Percentiles rank a stretch among this genome's conserved stretches.
These are phyloP conservation scores for Hypoxylon crocopeplum DNA, from an alignment of 495 filamentous ascomycete genomes.

Conservation along the genomic window DNA sequence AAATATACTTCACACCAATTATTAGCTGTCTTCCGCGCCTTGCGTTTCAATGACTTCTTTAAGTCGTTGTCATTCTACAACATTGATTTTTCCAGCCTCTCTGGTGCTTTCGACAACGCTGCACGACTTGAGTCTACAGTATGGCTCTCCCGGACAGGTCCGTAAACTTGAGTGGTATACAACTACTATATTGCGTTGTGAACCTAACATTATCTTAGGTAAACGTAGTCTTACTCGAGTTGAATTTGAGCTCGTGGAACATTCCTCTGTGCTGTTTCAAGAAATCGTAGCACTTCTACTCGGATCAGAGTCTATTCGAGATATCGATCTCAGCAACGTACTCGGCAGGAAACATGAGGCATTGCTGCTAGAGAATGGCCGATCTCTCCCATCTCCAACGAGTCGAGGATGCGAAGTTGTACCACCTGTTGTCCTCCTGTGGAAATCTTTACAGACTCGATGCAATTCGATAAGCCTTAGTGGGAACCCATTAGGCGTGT, in stretches of 20 bases:
- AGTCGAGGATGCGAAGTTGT: constrained; percentile 67
- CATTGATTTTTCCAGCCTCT: constrained; percentile 63
- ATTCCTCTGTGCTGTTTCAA: constrained; percentile 51
- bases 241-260: constrained; percentile 46
- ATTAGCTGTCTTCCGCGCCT: constrained; percentile 81
- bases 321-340: constrained; percentile 52
- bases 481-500: constrained; percentile 82
- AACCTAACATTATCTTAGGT: constrained; percentile 22
- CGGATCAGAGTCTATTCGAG: constrained; percentile 51
- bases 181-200: not conserved
- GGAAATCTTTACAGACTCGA: constrained; percentile 73
- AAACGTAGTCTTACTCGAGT: constrained; percentile 39
- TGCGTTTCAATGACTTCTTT: constrained; percentile 94
- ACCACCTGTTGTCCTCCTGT: constrained; percentile 79
- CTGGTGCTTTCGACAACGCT: constrained; percentile 41
- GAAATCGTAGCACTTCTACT: constrained; percentile 57
- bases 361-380: not conserved
- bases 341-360: constrained; percentile 25
- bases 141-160: constrained; percentile 42
- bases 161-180: not conserved
- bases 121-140: constrained; percentile 37
- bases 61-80: constrained; percentile 81
- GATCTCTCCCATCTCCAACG: not conserved
- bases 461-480: constrained; percentile 82
- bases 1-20: constrained; percentile 78